Base-by-base conservation (phyloP, 257 asterid species). In the Hygrophila difformis region DNA sequence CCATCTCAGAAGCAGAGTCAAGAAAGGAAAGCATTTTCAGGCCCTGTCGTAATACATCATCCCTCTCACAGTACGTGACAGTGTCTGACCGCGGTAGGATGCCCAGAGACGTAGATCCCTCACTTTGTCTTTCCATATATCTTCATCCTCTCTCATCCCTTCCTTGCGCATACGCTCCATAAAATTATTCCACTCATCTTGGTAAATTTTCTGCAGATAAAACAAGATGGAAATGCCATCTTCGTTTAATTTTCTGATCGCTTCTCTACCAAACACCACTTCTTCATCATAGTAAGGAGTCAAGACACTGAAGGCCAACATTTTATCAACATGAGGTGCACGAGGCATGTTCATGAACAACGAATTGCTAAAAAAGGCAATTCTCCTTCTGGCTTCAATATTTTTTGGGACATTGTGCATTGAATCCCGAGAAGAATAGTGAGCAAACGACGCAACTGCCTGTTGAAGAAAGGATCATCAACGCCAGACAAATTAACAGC, bases 41-140 rank as follows among this genome's bases (percentile, higher is more conserved):
- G 97, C 97, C 70, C 88, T 56, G 70, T 84, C 70, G 57, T 88
- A 84, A 62, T 88, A 84, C 97, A 88, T 88, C 97, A 88, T 88
- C 56, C 97, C 97, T 61, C 95, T 74, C 47, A 88, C 91, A 6
- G 97, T 88, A 39, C 97, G 86, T 9, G 95, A n/a, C n/a, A 88
- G 69, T 34, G 97, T 88, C 64, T 88, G 97, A 28, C 97, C 97
- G 64, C 97, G 81, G 66, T 82, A 81, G n/a, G 97, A 88, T 22
- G 97, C 97, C 97, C 97, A 88, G 18, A 49, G 75, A 60, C 97
- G 76, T 43, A 88, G 83, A 34, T 88, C 91, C 68, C 94, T 68
- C 20, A 68, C n/a, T 59, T 69, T 84, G n/a, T 56, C 20, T 18
- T 52, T 64, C 97, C 94, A 88, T 45, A 88, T 53, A 47, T 84